Conservation (phyloP, 768 basidiomycete genomes). For the Lactifluus pinguis region DNA sequence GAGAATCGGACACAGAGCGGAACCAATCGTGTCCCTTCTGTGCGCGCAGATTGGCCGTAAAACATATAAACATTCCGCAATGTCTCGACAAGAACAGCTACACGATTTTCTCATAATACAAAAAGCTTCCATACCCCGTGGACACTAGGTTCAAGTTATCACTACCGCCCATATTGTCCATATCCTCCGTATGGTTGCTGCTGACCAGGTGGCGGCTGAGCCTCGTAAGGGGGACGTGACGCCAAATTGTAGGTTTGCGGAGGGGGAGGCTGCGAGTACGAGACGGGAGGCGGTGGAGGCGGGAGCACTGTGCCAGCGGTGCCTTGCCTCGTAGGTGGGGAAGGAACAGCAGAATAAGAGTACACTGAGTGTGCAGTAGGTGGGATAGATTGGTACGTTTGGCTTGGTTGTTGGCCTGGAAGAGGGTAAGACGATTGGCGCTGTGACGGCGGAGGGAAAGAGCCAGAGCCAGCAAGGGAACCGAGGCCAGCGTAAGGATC, state of each 20-base stretch:
- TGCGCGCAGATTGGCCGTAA: not conserved
- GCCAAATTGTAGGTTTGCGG: slow-evolving; percentile 12
- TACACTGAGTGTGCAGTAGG: slow-evolving; percentile 18
- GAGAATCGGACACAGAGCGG: not conserved
- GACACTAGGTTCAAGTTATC: not conserved
- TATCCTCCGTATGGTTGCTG: slow-evolving; percentile 26
- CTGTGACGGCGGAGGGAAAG: slow-evolving; percentile 22
- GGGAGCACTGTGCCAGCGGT: slow-evolving; percentile 20
- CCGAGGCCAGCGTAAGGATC: slow-evolving; percentile 18
- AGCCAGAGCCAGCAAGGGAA: slow-evolving; percentile 5
- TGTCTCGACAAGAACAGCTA: not conserved
- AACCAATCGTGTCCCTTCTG: not conserved
- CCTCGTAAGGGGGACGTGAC: slow-evolving; percentile 3
- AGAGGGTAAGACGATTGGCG: slow-evolving; percentile 22
- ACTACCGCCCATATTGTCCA: slow-evolving; percentile 27
- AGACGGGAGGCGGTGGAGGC: slow-evolving; percentile 25
- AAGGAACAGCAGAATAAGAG: not conserved
- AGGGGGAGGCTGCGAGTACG: slow-evolving; percentile 21
- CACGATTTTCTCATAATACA: slow-evolving; percentile 5
- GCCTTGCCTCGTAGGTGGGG: slow-evolving; percentile 14
- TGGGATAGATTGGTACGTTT: slow-evolving; percentile 14
- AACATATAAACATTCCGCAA: slow-evolving; percentile 5
- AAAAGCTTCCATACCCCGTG: not conserved
- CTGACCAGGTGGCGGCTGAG: slow-evolving; percentile 23
- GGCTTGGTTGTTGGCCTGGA: slow-evolving; percentile 6